phyloP scores from a whole-genome alignment of 2,329 filamentous ascomycete species.

The Hymenoscyphus occultus region DNA sequence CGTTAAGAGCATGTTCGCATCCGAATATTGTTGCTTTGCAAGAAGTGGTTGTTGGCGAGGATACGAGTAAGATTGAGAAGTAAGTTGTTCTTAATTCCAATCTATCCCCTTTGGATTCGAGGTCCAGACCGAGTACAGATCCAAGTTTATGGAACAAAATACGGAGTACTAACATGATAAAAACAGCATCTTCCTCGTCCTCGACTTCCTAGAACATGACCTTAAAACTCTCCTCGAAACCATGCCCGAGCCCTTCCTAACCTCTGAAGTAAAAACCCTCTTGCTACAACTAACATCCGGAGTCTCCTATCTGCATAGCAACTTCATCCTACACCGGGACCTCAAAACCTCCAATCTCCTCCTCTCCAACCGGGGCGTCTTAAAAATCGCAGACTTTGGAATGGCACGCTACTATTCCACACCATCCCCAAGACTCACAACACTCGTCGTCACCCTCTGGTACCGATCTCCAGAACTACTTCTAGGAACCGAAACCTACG shows the following conservation, averaged over 20 bases:
- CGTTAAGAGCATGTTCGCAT: conserved; percentile 76
- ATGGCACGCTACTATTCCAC: conserved; percentile 90
- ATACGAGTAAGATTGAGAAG: conserved; percentile 53
- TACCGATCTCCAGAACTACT: conserved; percentile 91
- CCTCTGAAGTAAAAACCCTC: conserved; percentile 88
- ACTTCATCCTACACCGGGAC: conserved; percentile 91
- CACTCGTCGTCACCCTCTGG: conserved; percentile 95
- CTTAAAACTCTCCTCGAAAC: conserved; percentile 89
- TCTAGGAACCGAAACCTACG: conserved; percentile 75
- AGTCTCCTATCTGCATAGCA: conserved; percentile 78
- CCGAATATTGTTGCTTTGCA: conserved; percentile 76
- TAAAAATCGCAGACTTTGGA: conserved; percentile 97
- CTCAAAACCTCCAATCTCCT: conserved; percentile 92
- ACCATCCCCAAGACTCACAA: conserved; percentile 75
- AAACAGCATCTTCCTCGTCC: conserved; percentile 81
- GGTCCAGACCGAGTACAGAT: neutral
- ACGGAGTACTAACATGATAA: conserved; percentile 24
- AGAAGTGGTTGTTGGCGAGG: conserved; percentile 79
- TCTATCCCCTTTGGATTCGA: neutral
- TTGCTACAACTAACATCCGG: conserved; percentile 79
- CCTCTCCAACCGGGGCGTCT: conserved; percentile 88
- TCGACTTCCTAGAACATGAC: conserved; percentile 97
- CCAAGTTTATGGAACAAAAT: neutral
- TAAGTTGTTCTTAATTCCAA: conserved; percentile 32
- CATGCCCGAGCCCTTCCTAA: conserved; percentile 90